Percentiles rank a stretch among this genome's conserved stretches.
These are phyloP conservation scores for Pestalotiopsis sp. DNA, from an alignment of 2,329 filamentous ascomycete species.

Conservation along the genomic window DNA sequence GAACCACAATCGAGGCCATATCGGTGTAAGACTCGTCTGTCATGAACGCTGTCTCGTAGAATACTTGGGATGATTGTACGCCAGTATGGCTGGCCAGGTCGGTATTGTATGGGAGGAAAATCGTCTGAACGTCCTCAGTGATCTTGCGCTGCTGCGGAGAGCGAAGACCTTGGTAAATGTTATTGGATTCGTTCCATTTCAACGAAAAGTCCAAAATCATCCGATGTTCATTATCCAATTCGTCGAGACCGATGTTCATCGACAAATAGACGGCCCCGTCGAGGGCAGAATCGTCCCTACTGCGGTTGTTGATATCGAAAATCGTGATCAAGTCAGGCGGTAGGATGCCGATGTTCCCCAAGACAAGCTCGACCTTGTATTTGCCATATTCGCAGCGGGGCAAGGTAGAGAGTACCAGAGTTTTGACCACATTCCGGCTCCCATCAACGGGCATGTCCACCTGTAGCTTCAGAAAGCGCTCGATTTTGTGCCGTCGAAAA, in stretches of 20 bases:
- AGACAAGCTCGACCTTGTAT: background rate
- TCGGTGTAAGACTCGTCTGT: slow-evolving; percentile 49
- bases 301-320: slow-evolving; percentile 5
- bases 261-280: slow-evolving; percentile 36
- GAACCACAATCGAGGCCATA: slow-evolving; percentile 42
- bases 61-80: slow-evolving; percentile 52
- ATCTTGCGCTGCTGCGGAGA: slow-evolving; percentile 29
- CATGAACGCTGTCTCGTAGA: slow-evolving; percentile 71
- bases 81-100: slow-evolving; percentile 19
- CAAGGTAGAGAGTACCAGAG: background rate
- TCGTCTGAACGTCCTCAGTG: slow-evolving; percentile 39
- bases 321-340: slow-evolving; percentile 6
- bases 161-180: slow-evolving; percentile 33
- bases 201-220: slow-evolving; percentile 38
- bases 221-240: slow-evolving; percentile 24
- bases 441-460: background rate
- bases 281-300: slow-evolving; percentile 10
- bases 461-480: background rate
- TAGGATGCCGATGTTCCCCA: background rate
- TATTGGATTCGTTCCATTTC: slow-evolving; percentile 45
- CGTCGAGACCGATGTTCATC: slow-evolving; percentile 33
- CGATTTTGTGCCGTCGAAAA: background rate
- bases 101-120: slow-evolving; percentile 29
- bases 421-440: background rate
- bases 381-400: background rate